phyloP scores from a whole-genome alignment of 768 basidiomycete genomes.

The Lactifluus echinatus region DNA sequence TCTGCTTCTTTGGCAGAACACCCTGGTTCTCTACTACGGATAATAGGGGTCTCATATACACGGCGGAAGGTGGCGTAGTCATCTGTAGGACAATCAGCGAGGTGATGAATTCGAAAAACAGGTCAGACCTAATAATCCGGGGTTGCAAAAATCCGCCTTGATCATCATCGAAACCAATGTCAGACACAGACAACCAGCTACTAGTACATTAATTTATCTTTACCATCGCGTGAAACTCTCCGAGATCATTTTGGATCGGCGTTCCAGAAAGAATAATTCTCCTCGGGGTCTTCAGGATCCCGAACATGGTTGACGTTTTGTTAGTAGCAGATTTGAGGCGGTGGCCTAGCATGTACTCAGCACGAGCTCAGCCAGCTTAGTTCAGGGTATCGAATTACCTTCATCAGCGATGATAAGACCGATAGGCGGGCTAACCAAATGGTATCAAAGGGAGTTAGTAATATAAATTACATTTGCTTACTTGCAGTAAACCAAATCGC shows the following conservation, averaged over 20 bases:
- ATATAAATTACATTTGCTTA: constrained; percentile 27
- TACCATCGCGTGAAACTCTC: constrained; percentile 97
- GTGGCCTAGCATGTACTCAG: constrained; percentile 48
- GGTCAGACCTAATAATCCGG: constrained; percentile 67
- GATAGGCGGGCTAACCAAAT: constrained; percentile 62
- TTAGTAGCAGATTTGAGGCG: constrained; percentile 85
- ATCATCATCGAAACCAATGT: neutral
- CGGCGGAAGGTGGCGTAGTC: constrained; percentile 68
- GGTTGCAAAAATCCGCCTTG: constrained; percentile 90
- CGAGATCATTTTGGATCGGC: constrained; percentile 92
- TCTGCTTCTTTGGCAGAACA: constrained; percentile 65
- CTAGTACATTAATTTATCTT: constrained; percentile 19
- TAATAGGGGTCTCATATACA: constrained; percentile 81
- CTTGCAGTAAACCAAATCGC: constrained; percentile 57
- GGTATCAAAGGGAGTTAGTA: neutral
- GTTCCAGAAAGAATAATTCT: constrained; percentile 92
- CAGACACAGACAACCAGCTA: neutral
- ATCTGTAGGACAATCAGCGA: constrained; percentile 35
- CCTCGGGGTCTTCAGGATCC: constrained; percentile 60
- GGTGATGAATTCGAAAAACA: neutral
- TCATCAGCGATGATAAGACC: constrained; percentile 95
- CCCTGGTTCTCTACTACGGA: constrained; percentile 75
- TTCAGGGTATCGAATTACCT: constrained; percentile 40
- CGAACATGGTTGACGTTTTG: constrained; percentile 85
- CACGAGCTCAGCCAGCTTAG: neutral